Evolutionary conservation across 179 eudicot species (phyloP).

Genomic region (Nepenthes alata): DNA sequence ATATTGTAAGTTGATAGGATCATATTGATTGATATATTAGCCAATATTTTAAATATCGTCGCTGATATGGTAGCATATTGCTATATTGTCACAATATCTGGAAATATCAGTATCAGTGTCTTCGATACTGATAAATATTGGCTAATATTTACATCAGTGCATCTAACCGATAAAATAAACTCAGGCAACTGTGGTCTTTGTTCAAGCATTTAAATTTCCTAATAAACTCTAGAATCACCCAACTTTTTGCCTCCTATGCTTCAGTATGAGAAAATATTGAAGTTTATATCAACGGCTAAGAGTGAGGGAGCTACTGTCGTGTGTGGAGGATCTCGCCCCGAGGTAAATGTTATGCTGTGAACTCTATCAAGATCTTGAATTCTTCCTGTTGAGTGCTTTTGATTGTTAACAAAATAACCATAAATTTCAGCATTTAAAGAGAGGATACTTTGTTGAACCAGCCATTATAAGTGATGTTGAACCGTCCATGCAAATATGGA

Average conservation of each 20-base stretch:
- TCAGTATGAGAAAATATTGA: conserved; percentile 82
- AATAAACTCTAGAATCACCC: no score
- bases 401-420: conserved; percentile 2
- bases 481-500: conserved; percentile 98
- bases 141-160: no score
- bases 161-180: no score
- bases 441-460: conserved; percentile 81
- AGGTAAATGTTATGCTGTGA: conserved; percentile 29
- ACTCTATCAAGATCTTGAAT: not conserved
- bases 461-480: conserved; percentile 63
- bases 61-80: no score
- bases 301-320: conserved; percentile 92
- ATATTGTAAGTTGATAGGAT: no score
- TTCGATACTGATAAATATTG: no score
- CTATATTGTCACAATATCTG: no score
- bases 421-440: conserved; percentile 56
- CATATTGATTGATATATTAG: no score
- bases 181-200: no score
- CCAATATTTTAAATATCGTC: no score
- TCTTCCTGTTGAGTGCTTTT: not conserved
- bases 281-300: conserved; percentile 74
- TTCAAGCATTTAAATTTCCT: no score
- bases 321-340: conserved; percentile 83
- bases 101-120: no score
- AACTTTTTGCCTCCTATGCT: conserved; percentile 6